Conservation (phyloP, 768 basidiomycete genomes). For the Tricholoma sp. region DNA sequence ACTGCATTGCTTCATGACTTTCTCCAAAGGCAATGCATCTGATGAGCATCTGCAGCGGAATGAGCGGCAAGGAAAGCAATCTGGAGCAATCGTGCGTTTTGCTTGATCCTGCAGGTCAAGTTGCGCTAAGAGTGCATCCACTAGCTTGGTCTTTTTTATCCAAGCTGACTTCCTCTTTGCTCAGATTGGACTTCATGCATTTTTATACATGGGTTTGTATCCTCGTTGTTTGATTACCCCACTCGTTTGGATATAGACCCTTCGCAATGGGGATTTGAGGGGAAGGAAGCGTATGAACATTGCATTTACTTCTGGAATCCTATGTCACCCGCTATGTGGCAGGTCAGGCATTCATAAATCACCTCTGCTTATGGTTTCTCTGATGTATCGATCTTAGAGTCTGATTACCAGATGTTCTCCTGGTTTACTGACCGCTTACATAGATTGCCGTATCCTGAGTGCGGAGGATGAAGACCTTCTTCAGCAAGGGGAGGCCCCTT, state of each 20-base stretch:
- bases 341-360: constrained; percentile 26
- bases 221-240: constrained; percentile 3
- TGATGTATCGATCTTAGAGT: constrained; percentile 25
- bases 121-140: constrained; percentile 39
- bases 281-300: constrained; percentile 47
- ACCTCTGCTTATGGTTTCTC: background rate
- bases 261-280: constrained; percentile 43
- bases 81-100: too few species aligned
- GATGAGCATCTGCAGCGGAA: constrained; percentile 50
- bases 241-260: constrained; percentile 41
- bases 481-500: constrained; percentile 36
- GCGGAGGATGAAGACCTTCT: constrained; percentile 42
- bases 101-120: constrained; percentile 42
- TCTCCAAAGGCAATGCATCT: constrained; percentile 40
- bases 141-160: background rate
- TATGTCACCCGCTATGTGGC: constrained; percentile 43
- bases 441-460: constrained; percentile 43
- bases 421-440: constrained; percentile 33
- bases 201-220: background rate
- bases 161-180: constrained; percentile 4
- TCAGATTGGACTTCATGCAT: constrained; percentile 42
- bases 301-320: constrained; percentile 54
- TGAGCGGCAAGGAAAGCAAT: constrained; percentile 47
- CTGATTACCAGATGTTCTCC: constrained; percentile 46
- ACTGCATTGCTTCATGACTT: background rate